Conservation (phyloP, 352 stramenopile species). For the Globisporangium orthogonon region DNA sequence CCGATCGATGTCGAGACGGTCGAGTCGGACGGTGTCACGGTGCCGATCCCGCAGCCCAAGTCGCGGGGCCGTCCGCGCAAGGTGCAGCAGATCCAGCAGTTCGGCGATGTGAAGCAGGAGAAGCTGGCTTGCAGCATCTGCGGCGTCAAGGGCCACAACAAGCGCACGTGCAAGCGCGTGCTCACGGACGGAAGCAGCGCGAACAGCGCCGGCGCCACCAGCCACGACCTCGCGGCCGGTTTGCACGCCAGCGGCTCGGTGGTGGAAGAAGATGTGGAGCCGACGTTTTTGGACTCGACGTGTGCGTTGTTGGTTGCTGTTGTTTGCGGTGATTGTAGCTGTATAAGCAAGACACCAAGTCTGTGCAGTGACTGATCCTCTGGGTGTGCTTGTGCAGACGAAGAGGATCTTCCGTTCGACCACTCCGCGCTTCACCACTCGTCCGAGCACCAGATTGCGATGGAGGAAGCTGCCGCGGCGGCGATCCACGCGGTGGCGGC, state of each 20-base stretch:
- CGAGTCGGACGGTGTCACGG: conserved; percentile 46
- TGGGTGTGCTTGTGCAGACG: conserved; percentile 6
- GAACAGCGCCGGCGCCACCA: not conserved
- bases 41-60: conserved; percentile 49
- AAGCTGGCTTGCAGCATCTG: conserved; percentile 77
- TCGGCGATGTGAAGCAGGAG: conserved; percentile 57
- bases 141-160: conserved; percentile 81
- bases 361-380: not conserved
- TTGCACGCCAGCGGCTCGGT: conserved; percentile 5
- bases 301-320: conserved; percentile 7
- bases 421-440: conserved; percentile 7
- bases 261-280: conserved; percentile 11
- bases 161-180: conserved; percentile 70
- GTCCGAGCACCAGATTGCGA: conserved; percentile 12
- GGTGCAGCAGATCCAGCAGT: conserved; percentile 77
- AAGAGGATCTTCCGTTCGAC: conserved; percentile 18
- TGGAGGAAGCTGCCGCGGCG: conserved; percentile 5
- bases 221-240: conserved; percentile 9
- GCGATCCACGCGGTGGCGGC: conserved; percentile 8
- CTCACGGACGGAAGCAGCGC: not conserved
- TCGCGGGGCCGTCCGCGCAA: conserved; percentile 62
- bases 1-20: conserved; percentile 77
- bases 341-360: too few species aligned
- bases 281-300: conserved; percentile 15
- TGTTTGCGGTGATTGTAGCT: not conserved